These are phyloP conservation scores for Boletus coccyginus DNA, from an alignment of 768 basidiomycete genomes.

Conservation along the genomic window DNA sequence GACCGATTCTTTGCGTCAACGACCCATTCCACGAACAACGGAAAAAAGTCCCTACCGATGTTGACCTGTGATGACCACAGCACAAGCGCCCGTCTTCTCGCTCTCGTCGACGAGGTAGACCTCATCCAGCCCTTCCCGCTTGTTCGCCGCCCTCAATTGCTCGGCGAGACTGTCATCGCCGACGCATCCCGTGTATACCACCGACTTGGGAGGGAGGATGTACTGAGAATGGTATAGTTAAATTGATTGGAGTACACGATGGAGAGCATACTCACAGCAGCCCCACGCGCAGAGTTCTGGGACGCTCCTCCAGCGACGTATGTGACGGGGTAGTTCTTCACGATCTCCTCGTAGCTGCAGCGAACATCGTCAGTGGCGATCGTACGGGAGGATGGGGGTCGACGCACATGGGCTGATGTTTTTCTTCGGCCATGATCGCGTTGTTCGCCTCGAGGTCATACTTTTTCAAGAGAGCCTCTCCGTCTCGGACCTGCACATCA, in stretches of 20 bases:
- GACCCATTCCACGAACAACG: neutral
- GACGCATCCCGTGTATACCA: too few species aligned
- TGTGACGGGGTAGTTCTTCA: constrained; percentile 68
- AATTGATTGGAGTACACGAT: neutral
- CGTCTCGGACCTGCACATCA: constrained; percentile 90
- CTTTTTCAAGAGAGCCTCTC: constrained; percentile 81
- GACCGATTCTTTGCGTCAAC: neutral
- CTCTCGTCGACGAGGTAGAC: constrained; percentile 86
- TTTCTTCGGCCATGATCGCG: constrained; percentile 89
- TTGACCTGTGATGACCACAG: constrained; percentile 91
- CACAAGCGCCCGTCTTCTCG: constrained; percentile 92
- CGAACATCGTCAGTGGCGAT: neutral
- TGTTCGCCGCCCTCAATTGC: constrained; percentile 25
- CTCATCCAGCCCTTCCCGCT: constrained; percentile 82
- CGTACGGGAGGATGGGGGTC: neutral
- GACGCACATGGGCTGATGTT: constrained; percentile 78
- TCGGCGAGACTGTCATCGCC: too few species aligned
- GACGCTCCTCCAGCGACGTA: constrained; percentile 98
- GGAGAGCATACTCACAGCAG: constrained; percentile 63
- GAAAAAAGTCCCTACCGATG: constrained; percentile 56
- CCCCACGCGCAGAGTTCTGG: constrained; percentile 93
- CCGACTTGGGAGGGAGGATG: too few species aligned
- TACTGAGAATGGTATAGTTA: neutral
- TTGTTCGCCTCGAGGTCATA: constrained; percentile 92
- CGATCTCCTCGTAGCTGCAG: constrained; percentile 83